Percentiles rank a stretch among this genome's conserved stretches.
Evolutionary conservation across 2,329 filamentous ascomycete species (phyloP).

Genomic region (Orbilia blumenaviensis): DNA sequence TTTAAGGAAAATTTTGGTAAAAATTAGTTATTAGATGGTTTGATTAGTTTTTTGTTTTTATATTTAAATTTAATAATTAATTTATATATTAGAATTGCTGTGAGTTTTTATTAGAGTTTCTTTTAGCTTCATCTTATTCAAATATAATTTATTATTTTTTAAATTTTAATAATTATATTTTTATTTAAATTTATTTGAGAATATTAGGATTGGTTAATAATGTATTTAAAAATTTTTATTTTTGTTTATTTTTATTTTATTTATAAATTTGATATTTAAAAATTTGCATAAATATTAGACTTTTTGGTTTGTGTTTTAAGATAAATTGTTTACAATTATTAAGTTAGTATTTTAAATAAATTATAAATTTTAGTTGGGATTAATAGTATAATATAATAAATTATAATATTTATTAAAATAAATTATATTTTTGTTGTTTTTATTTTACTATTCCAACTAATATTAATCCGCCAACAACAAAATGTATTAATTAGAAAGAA

Average conservation of each 20-base stretch:
- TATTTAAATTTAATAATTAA: slow-evolving; percentile 62
- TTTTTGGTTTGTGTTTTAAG: slow-evolving; percentile 63
- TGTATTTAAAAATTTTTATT: slow-evolving; percentile 61
- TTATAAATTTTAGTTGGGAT: slow-evolving; percentile 59
- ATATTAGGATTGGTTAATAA: slow-evolving; percentile 63
- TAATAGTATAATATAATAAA: slow-evolving; percentile 58
- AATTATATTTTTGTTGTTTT: slow-evolving; percentile 61
- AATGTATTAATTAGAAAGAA: slow-evolving; percentile 59
- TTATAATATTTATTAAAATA: slow-evolving; percentile 60
- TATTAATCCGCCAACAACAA: slow-evolving; percentile 60
- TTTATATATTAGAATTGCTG: slow-evolving; percentile 63
- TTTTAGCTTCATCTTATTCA: slow-evolving; percentile 64
- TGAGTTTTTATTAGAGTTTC: slow-evolving; percentile 63
- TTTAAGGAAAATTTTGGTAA: slow-evolving; percentile 63
- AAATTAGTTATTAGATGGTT: slow-evolving; percentile 62
- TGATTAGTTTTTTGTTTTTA: slow-evolving; percentile 61
- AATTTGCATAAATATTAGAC: slow-evolving; percentile 62
- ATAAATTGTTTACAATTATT: slow-evolving; percentile 62
- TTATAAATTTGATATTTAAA: slow-evolving; percentile 62
- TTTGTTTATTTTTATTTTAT: slow-evolving; percentile 63
- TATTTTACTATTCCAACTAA: slow-evolving; percentile 60
- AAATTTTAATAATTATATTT: slow-evolving; percentile 62
- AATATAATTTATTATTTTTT: slow-evolving; percentile 64
- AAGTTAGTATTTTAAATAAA: slow-evolving; percentile 60
- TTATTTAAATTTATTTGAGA: slow-evolving; percentile 63